Conservation (phyloP, 371 early-diverging fungal species). For the Funneliformis caledonium region DNA sequence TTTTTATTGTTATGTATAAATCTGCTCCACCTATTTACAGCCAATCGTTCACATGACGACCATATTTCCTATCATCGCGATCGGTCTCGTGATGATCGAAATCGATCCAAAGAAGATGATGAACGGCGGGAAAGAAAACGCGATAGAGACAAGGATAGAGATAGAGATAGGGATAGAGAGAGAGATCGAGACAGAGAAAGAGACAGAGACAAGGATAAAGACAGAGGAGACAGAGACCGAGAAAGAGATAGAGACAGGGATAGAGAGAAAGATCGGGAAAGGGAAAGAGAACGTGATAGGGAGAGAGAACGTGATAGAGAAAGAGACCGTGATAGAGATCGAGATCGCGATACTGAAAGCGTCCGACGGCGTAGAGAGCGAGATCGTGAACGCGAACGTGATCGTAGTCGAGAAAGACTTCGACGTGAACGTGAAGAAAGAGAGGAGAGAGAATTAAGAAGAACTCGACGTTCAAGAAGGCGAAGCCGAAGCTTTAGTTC, state of each 20-base stretch:
- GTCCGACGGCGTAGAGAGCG: slow-evolving; percentile 41
- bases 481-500: slow-evolving; percentile 52
- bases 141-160: slow-evolving; percentile 43
- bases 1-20: slow-evolving; percentile 20
- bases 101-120: slow-evolving; percentile 52
- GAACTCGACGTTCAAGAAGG: slow-evolving; percentile 48
- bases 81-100: slow-evolving; percentile 46
- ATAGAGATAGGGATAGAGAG: slow-evolving; percentile 45
- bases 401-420: slow-evolving; percentile 43
- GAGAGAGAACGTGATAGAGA: slow-evolving; percentile 44
- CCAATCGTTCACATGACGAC: slow-evolving; percentile 19
- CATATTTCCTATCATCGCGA: slow-evolving; percentile 33
- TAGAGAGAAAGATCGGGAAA: slow-evolving; percentile 47
- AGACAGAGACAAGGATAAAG: slow-evolving; percentile 11
- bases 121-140: slow-evolving; percentile 47
- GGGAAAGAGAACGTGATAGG: slow-evolving; percentile 50
- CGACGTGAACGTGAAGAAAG: slow-evolving; percentile 49
- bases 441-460: slow-evolving; percentile 42
- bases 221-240: neutral
- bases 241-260: neutral
- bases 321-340: slow-evolving; percentile 49
- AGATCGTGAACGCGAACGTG: slow-evolving; percentile 41
- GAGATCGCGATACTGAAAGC: slow-evolving; percentile 47
- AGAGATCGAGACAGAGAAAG: slow-evolving; percentile 51
- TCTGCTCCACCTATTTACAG: neutral